Percentiles rank a stretch among this genome's conserved stretches.
These are phyloP conservation scores for Begonia masoniana DNA, from an alignment of 306 rosid genomes.

Conservation along the genomic window DNA sequence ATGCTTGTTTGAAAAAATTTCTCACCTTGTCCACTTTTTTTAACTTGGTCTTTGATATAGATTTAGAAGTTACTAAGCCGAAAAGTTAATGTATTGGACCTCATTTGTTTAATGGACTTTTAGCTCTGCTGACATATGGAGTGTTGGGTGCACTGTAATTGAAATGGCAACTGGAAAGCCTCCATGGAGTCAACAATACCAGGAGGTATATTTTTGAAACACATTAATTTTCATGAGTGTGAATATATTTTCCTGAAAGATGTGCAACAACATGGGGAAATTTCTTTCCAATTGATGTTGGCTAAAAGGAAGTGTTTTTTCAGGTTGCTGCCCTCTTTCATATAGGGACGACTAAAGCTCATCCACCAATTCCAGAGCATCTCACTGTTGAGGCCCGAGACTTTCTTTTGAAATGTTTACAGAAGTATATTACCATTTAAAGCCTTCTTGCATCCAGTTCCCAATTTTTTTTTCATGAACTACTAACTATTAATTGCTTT, in stretches of 20 bases:
- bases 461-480: too few species aligned
- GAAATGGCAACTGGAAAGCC: conserved; percentile 99
- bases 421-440: conserved; percentile 29
- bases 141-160: conserved; percentile 92
- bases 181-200: conserved; percentile 97
- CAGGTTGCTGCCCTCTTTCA: conserved; percentile 88
- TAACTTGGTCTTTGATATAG: too few species aligned
- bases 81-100: too few species aligned
- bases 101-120: background rate
- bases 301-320: conserved; percentile 15
- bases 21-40: too few species aligned
- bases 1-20: too few species aligned
- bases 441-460: background rate
- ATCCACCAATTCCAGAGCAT: conserved; percentile 92
- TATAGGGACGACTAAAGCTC: conserved; percentile 84
- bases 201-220: conserved; percentile 48
- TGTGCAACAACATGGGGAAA: background rate
- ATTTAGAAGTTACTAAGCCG: too few species aligned
- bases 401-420: conserved; percentile 75
- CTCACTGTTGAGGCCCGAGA: conserved; percentile 79
- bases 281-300: background rate
- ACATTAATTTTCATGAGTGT: conserved; percentile 4
- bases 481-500: background rate
- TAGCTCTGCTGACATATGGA: conserved; percentile 97
- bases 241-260: too few species aligned